These are phyloP conservation scores for Chalara sp. DNA, from an alignment of 2,329 filamentous ascomycete species.

Conservation along the genomic window DNA sequence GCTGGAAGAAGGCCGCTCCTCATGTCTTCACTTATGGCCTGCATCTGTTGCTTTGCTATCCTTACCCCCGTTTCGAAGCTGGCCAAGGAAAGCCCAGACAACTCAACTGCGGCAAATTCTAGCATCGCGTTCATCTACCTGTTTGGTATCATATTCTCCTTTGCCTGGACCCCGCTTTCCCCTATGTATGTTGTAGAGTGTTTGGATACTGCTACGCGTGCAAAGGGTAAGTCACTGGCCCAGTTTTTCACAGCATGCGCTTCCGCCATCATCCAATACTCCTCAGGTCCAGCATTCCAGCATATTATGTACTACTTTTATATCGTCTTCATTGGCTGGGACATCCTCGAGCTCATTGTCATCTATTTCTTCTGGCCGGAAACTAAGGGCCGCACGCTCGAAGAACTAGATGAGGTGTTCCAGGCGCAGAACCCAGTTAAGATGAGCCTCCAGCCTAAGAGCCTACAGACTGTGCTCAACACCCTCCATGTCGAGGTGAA, in stretches of 20 bases:
- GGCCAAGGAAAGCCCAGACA: background rate
- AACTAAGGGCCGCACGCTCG: conserved; percentile 45
- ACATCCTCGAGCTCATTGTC: conserved; percentile 28
- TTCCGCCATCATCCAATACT: conserved; percentile 26
- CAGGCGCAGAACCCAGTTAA: conserved; percentile 38
- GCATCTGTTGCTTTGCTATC: conserved; percentile 26
- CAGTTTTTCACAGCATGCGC: conserved; percentile 32
- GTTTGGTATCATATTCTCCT: conserved; percentile 42
- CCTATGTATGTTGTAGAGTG: conserved; percentile 41
- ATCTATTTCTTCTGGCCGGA: conserved; percentile 45
- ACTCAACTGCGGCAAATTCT: conserved; percentile 31
- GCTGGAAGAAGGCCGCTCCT: conserved; percentile 25
- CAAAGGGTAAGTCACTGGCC: conserved; percentile 33
- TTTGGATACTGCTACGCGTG: conserved; percentile 34
- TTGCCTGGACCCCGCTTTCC: conserved; percentile 42
- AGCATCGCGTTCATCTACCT: conserved; percentile 45
- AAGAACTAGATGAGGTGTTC: conserved; percentile 48
- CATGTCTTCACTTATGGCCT: conserved; percentile 16
- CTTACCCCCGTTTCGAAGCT: conserved; percentile 33
- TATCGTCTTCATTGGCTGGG: conserved; percentile 19
- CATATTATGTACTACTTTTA: conserved; percentile 27
- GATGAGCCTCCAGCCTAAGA: conserved; percentile 17
- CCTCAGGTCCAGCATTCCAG: conserved; percentile 27
- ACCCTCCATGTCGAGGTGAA: conserved; percentile 11
- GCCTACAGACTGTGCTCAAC: conserved; percentile 35